phyloP scores from a whole-genome alignment of 345 rosid species.

The Raphanus raphanistrum region DNA sequence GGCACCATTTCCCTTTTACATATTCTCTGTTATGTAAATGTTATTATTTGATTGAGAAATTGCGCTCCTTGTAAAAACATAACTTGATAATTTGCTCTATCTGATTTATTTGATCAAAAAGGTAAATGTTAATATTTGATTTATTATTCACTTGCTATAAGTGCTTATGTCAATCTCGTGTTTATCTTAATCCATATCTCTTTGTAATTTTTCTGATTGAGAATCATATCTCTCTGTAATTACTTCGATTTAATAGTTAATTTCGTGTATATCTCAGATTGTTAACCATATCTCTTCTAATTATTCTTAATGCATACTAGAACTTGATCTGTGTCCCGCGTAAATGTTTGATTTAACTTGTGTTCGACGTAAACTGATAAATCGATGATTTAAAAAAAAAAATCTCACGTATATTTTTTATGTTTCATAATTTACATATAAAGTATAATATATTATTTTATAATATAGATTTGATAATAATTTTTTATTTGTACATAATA shows the following conservation, averaged over 20 bases:
- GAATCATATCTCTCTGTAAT: slow-evolving; percentile 13
- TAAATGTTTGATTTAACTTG: no score
- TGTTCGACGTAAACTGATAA: no score
- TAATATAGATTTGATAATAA: no score
- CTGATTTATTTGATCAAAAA: no score
- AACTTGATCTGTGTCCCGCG: no score
- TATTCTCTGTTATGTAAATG: slow-evolving; percentile 50
- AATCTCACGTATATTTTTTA: no score
- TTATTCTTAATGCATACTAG: neutral
- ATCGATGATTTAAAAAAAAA: no score
- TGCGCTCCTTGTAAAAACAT: no score
- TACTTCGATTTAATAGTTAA: neutral
- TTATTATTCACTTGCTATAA: slow-evolving; percentile 14
- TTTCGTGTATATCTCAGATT: neutral
- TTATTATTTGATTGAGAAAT: neutral
- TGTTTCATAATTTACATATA: no score
- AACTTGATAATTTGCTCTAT: no score
- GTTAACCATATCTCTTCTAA: slow-evolving; percentile 6
- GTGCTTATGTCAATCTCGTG: slow-evolving; percentile 1
- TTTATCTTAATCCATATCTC: slow-evolving; percentile 4
- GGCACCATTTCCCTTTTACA: slow-evolving; percentile 33
- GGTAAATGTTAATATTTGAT: slow-evolving; percentile 10
- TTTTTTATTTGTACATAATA: no score
- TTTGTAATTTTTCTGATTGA: slow-evolving; percentile 2
- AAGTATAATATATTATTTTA: no score